Evolutionary conservation across 2,329 filamentous ascomycete species (phyloP).

Genomic region (Beauveria varroae): DNA sequence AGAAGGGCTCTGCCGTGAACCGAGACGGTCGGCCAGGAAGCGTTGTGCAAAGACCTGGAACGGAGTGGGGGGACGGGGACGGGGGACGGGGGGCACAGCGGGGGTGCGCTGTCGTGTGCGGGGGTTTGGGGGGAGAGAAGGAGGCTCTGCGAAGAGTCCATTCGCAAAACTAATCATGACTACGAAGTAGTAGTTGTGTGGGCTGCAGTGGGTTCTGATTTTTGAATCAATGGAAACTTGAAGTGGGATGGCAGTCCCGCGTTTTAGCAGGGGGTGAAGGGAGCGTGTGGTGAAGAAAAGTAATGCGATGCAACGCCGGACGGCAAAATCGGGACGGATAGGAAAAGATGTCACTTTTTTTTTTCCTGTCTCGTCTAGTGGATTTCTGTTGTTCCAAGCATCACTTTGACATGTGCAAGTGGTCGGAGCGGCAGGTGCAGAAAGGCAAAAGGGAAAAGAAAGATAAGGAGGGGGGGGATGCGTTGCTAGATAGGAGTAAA

Average conservation of each 20-base stretch:
- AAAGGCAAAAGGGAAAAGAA: background rate
- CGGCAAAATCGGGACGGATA: conserved; percentile 4
- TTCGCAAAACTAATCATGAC: too few relatives aligned
- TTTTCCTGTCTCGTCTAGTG: background rate
- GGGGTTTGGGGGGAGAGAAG: background rate
- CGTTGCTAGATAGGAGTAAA: background rate
- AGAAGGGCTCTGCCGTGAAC: conserved; percentile 2
- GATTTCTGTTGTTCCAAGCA: background rate
- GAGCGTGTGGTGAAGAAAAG: background rate
- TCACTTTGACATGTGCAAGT: conserved; percentile 2
- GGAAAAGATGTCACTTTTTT: background rate
- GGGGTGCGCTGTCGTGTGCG: background rate
- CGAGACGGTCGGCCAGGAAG: background rate
- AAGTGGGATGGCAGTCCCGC: background rate
- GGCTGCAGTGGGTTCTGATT: background rate
- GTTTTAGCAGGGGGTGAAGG: background rate
- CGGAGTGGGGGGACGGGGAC: background rate
- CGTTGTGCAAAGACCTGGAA: background rate
- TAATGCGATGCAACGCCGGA: conserved; percentile 3
- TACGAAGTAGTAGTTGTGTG: too few relatives aligned
- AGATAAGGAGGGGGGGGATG: background rate
- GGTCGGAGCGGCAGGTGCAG: background rate
- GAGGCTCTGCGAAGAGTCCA: too few relatives aligned
- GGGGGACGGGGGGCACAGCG: background rate
- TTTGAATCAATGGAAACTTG: background rate